Evolutionary conservation across 257 asterid species (phyloP), one percentile per base, ranked within the genome.

Genomic region (Solanum pinnatisectum): DNA sequence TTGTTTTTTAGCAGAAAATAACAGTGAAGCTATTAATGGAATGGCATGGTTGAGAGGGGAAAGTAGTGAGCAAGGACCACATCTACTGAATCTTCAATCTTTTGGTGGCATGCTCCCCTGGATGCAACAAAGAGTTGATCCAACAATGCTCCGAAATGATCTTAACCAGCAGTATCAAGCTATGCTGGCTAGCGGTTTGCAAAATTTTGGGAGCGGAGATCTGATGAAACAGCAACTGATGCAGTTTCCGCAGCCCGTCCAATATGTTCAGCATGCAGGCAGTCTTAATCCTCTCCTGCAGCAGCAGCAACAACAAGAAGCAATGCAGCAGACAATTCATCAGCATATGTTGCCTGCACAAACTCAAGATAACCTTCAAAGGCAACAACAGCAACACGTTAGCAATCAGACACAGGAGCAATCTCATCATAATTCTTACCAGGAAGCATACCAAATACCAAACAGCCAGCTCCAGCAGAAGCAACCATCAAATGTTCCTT

Each of bases 61-160:
- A 86, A 91, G 91, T 40, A 94, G 97, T 36, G 98, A 95, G 86
- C 97, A 91, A 90, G 98, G 97, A 72, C 93, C 94, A 87, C 94
- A 94, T 83, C 85, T 98, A 49, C 56, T 93, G 91, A 96, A 95
- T 86, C 93, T 93, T 83, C 98, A 92, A 81, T 90, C 99, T 70
- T 91, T 86, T 13, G 97, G 83, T 22, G 83, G 98, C 49, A 93
- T 94, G 98, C 84, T 91, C 65, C 98, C 98, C 13, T 94, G 94
- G 96, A 94, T 94, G 97, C 99, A 95, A 89, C 98, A 97, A 93
- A 92, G 98, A 85, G 87, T 93, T 7, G 99, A 96, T 88, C 98
- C 98, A 3, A 78, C 92, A 33, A 68, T 90, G 92, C 83, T 91
- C 68, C 95, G 94, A 63, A 94, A 89, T 33, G 98, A 97, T 87